Base-by-base conservation (phyloP, 768 basidiomycete genomes). In the Leccinum variicolor region DNA sequence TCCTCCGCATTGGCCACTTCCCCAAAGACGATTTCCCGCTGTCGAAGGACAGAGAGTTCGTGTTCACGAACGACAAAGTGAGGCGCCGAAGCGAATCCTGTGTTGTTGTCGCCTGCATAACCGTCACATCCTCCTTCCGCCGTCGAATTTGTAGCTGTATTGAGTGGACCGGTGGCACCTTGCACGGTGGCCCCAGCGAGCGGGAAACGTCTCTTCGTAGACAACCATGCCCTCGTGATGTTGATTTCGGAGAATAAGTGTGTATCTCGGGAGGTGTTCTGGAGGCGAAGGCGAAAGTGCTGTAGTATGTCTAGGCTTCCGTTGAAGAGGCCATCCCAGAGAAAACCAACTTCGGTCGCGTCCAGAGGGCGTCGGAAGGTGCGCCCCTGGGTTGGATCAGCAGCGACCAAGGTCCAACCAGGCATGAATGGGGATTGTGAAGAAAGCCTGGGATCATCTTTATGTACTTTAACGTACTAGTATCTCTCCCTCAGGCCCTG, bases 171-270 rank as follows among this genome's bases (percentile, higher is more conserved):
- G 4, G 10, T 21, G 13, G 25, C 34, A 21, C 70, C 48, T 73
- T 70, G n/a, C 8, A 83, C 60, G 5, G 57, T 69, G 7, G 79
- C 75, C 6, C 75, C 80, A 13, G 81, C 77, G 6, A 86, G 71
- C 1, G 84, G 84, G 58, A 73, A 83, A 34, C 72, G 75, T 28
- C 67, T 69, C 67, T 85, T 85, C 23, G 81, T 66, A 11, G 74
- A 64, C 17, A 69, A 34, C 83, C 84, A 86, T 2, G 79, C 73
- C 26, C 68, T 67, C 3, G 47, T 36, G 39, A 85, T 64, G 56
- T 78, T 82, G 9, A 60, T 60, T 8, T 66, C 54, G 13, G 69
- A 64, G 54, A 73, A 69, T 29, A 66, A 28, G 67, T 55, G 26
- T 57, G 57, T 48, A 56, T 59, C 66, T 34, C 11, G 73, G 41